Percentiles rank a stretch among this genome's conserved stretches.
Evolutionary conservation across 345 rosid genomes (phyloP).

Genomic region (Schrenkiella parvula): DNA sequence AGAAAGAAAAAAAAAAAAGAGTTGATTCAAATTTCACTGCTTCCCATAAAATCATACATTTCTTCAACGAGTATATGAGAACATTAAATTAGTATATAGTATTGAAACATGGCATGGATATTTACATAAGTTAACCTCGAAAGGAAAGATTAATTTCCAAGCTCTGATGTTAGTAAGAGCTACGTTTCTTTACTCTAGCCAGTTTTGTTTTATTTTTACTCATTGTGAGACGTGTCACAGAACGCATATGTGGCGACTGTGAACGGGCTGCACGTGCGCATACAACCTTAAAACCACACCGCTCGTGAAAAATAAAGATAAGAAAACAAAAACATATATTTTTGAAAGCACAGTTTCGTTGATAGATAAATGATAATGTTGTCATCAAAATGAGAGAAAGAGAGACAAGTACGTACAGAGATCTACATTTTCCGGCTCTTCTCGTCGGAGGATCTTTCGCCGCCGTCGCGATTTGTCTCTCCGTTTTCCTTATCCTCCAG

Average conservation of each 20-base stretch:
- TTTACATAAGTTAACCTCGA: too few relatives aligned
- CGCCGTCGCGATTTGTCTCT: slow-evolving; percentile 48
- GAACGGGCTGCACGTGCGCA: neutral
- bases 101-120: neutral
- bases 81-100: too few relatives aligned
- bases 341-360: neutral
- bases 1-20: neutral
- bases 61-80: neutral
- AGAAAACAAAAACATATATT: neutral
- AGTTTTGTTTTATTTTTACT: too few relatives aligned
- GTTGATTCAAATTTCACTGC: neutral
- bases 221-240: neutral
- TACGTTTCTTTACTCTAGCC: too few relatives aligned
- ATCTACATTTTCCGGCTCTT: slow-evolving; percentile 54
- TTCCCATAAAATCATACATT: neutral
- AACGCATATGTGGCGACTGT: neutral
- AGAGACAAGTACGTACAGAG: slow-evolving; percentile 30
- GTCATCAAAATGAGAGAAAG: slow-evolving; percentile 8
- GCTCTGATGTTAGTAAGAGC: too few relatives aligned
- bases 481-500: slow-evolving; percentile 48
- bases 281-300: neutral
- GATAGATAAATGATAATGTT: slow-evolving; percentile 10
- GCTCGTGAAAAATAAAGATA: neutral
- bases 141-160: too few relatives aligned
- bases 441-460: slow-evolving; percentile 67